phyloP scores from a whole-genome alignment of 768 basidiomycete genomes.

The Tubosaeta sp. region DNA sequence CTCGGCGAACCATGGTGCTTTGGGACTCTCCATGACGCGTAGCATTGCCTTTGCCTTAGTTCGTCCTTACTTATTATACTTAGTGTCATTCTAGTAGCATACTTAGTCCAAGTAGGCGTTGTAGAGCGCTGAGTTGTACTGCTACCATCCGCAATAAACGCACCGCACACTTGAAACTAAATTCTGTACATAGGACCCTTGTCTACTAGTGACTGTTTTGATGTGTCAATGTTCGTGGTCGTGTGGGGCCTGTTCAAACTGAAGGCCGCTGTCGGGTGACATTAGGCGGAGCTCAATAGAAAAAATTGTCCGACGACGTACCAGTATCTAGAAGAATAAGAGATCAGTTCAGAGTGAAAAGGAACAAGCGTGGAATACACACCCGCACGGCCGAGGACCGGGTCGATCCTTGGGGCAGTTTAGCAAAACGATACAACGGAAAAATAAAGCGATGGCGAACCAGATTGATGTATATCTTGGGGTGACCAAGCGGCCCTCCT shows the following conservation, averaged over 20 bases:
- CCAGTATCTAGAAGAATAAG: slow-evolving; percentile 43
- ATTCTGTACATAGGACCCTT: slow-evolving; percentile 7
- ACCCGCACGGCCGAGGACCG: slow-evolving; percentile 88
- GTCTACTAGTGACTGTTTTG: not conserved
- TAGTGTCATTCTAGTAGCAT: slow-evolving; percentile 31
- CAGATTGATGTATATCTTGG: slow-evolving; percentile 94
- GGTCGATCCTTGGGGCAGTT: slow-evolving; percentile 66
- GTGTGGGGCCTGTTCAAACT: slow-evolving; percentile 82
- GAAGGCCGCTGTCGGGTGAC: slow-evolving; percentile 61
- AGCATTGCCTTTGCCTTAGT: slow-evolving; percentile 18
- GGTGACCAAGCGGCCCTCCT: slow-evolving; percentile 97
- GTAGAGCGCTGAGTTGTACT: slow-evolving; percentile 33
- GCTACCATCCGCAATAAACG: slow-evolving; percentile 27
- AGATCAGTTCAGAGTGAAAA: slow-evolving; percentile 5
- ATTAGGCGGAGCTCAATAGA: not conserved
- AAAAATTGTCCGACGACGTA: slow-evolving; percentile 23
- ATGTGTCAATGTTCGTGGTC: slow-evolving; percentile 40
- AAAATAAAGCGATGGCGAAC: slow-evolving; percentile 41
- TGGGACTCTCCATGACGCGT: slow-evolving; percentile 6
- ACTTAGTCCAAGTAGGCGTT: slow-evolving; percentile 25
- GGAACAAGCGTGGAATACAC: slow-evolving; percentile 33
- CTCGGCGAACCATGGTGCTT: slow-evolving; percentile 9
- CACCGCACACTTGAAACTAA: slow-evolving; percentile 14
- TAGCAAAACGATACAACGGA: slow-evolving; percentile 2
- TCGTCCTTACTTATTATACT: slow-evolving; percentile 28